A percentile compares a stretch with the other conserved stretches of the same genome.
These are phyloP conservation scores for Ephemerocybe angulata DNA, from an alignment of 768 basidiomycete species.

Conservation along the genomic window DNA sequence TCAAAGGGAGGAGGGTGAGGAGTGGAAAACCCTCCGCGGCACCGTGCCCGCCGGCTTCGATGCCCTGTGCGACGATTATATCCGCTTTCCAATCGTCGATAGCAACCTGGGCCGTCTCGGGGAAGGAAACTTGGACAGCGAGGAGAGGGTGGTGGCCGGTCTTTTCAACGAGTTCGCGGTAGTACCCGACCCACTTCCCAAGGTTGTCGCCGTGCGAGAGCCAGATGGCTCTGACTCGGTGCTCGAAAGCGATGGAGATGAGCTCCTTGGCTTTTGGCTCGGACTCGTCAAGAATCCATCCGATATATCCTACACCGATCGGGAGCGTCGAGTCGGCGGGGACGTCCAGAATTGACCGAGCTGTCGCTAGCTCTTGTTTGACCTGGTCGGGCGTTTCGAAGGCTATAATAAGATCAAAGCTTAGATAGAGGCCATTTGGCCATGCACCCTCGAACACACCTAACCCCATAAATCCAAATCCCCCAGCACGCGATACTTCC, in stretches of 20 bases:
- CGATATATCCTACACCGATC: conserved; percentile 73
- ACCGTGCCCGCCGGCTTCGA: conserved; percentile 81
- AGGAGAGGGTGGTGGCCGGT: conserved; percentile 36
- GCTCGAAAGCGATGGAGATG: conserved; percentile 49
- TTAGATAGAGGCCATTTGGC: background rate
- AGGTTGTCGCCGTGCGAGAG: conserved; percentile 65
- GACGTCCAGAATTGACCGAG: conserved; percentile 41
- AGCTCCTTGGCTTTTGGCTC: conserved; percentile 34
- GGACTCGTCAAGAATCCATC: conserved; percentile 62
- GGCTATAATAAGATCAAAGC: background rate
- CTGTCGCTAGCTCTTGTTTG: conserved; percentile 48
- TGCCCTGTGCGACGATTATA: conserved; percentile 79
- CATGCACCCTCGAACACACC: conserved; percentile 34
- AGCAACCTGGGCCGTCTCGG: conserved; percentile 57
- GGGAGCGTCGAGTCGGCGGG: conserved; percentile 38
- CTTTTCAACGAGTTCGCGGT: conserved; percentile 50
- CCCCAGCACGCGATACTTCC: conserved; percentile 63
- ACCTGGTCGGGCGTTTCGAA: conserved; percentile 35
- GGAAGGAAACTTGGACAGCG: conserved; percentile 61
- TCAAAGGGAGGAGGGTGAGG: conserved; percentile 53
- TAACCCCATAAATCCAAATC: conserved; percentile 71
- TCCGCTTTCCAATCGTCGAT: conserved; percentile 68
- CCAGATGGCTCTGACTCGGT: conserved; percentile 66
- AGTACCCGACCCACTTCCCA: conserved; percentile 54
- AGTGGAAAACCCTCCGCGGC: conserved; percentile 52